Evolutionary conservation across 2,329 filamentous ascomycete species (phyloP), one percentile per base, ranked within the genome.

Genomic region (Beauveria sp.): DNA sequence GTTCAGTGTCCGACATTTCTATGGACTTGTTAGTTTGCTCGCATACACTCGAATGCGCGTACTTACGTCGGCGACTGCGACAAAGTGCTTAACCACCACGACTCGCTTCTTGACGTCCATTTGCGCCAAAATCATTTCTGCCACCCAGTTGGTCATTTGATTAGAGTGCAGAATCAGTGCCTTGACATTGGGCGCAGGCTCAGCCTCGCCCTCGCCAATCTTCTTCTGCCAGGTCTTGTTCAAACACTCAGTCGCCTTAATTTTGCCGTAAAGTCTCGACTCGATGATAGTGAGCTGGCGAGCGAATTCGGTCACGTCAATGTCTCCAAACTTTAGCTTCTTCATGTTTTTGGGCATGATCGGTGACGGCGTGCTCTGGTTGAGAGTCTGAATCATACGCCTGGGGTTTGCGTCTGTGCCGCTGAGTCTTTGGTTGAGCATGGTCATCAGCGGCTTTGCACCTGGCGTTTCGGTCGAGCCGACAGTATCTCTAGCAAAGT

Each of bases 201-300:
- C 92, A 6, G 88, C 84, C 65, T 93, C 89, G 63, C 88, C 88
- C 40, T 93, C 89, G 9, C 79, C 83, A 62, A 96, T 81, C 79
- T 97, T 97, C 83, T 96, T 98, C 75, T 96, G 92, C 95, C 95
- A 99, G 5, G 93, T 97, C 81, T 99, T 99, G 77, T 96, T 97
- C 64, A 99, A 79, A 73, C 93, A 98, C 74, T 99, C 95, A 0
- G 91, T 95, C 0, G 93, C 90, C 74, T 93, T 93, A 74, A 99
- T 96, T 77, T 96, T 97, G 67, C 89, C 91, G 70, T 98, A 99
- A 1, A 98, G 81, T 64, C 89, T 89, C 2, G 93, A 96, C 74
- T 99, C 95, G 65, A 98, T 96, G 66, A 99, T 95, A 0, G 95
- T 99, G 65, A 99, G 81, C 74, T 99, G 95, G 53, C 95, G 87